Conservation (phyloP, 208 protist genomes). For the Crithidia fasciculata region DNA sequence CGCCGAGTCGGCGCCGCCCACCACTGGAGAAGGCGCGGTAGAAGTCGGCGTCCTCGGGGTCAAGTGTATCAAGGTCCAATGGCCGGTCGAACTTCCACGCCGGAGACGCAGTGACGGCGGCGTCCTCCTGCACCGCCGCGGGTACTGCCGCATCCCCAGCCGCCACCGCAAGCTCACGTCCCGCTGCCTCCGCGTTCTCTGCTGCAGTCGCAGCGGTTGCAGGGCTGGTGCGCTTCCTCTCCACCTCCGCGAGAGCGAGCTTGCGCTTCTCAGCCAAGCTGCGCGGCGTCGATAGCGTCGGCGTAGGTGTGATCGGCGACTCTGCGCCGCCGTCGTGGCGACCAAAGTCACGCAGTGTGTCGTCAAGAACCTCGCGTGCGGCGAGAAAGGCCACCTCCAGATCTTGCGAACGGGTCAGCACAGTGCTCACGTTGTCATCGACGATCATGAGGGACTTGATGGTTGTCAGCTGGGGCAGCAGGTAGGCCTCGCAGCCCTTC, state of each 20-base stretch:
- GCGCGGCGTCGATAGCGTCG: background rate
- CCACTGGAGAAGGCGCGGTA: constrained; percentile 74
- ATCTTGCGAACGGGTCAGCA: constrained; percentile 72
- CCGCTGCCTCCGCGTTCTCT: background rate
- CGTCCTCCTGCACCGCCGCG: too few relatives aligned
- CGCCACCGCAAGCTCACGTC: background rate
- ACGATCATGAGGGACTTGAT: constrained; percentile 90
- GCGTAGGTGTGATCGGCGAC: background rate
- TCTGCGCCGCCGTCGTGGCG: constrained; percentile 19
- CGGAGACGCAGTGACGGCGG: background rate
- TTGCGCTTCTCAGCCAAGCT: background rate
- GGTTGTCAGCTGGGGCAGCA: constrained; percentile 70
- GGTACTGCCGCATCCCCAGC: too few relatives aligned
- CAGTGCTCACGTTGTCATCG: constrained; percentile 70
- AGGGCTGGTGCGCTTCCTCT: background rate
- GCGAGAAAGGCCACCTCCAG: constrained; percentile 84
- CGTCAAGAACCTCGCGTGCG: constrained; percentile 71
- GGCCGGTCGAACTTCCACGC: constrained; percentile 17
- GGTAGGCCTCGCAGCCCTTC: constrained; percentile 80
- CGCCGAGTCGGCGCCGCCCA: constrained; percentile 23
- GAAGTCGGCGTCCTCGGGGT: constrained; percentile 73
- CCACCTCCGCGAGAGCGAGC: background rate
- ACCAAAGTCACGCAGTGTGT: constrained; percentile 44
- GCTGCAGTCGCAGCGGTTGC: background rate
- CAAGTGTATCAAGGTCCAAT: constrained; percentile 25